Conservation (phyloP, 2,329 filamentous ascomycete species). For the Penicillium hordei region DNA sequence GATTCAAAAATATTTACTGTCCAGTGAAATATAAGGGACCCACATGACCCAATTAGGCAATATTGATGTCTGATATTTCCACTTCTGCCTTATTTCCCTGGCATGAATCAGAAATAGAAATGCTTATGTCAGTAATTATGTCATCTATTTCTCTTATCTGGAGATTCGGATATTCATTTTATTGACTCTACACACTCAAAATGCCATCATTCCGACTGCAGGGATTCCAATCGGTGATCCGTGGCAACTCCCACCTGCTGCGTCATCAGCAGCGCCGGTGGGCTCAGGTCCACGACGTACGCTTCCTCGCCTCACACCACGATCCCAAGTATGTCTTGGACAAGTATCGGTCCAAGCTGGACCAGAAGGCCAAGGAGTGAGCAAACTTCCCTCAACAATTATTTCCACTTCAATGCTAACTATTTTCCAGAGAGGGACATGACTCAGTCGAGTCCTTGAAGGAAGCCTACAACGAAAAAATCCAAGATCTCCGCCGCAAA, state of each 20-base stretch:
- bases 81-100: background rate
- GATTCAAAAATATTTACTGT: background rate
- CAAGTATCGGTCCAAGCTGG: conserved; percentile 84
- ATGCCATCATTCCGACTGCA: conserved; percentile 55
- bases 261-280: conserved; percentile 67
- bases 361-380: conserved; percentile 71
- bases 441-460: conserved; percentile 62
- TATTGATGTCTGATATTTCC: background rate
- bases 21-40: background rate
- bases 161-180: conserved; percentile 2
- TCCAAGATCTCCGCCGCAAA: conserved; percentile 67
- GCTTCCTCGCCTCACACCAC: conserved; percentile 79
- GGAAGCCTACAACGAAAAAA: conserved; percentile 81
- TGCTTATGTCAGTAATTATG: conserved; percentile 9
- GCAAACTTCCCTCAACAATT: conserved; percentile 18
- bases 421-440: conserved; percentile 64
- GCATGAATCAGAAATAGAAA: too few species aligned
- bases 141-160: conserved; percentile 9
- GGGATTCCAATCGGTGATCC: conserved; percentile 51
- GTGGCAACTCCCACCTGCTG: conserved; percentile 30
- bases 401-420: conserved; percentile 17
- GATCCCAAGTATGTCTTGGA: conserved; percentile 66
- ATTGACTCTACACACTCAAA: conserved; percentile 6
- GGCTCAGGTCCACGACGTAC: conserved; percentile 89
- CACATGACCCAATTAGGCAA: background rate